Evolutionary conservation across 2,329 filamentous ascomycete species (phyloP), one percentile per base, ranked within the genome.

Genomic region (Elsinoe ampelina): DNA sequence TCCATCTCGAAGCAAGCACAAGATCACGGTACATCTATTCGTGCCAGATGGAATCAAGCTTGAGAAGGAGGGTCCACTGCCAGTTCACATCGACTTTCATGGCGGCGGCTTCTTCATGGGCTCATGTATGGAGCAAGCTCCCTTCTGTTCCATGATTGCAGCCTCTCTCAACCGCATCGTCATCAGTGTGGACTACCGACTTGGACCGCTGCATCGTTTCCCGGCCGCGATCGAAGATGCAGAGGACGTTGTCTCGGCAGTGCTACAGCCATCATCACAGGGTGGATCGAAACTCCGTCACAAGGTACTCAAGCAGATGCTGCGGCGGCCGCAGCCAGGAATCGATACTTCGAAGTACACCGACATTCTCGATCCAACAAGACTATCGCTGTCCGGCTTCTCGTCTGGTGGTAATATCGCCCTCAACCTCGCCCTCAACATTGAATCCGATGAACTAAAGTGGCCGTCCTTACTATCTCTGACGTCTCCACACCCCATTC

Each of bases 381-480:
- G 68, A 4, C 68, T 77, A 3, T 66, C 68, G 17, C 67, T 77
- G 20, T 73, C 72, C 2, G 75, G 75, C 17, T 76, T 76, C 63
- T 74, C 71, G 26, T 71, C 70, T 11, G 75, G 74, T 32, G 74
- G 73, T 17, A 77, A 76, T 58, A 71, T 77, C n/a, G 74, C 74
- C 0, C 63, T 76, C 47, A 74, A 74, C 58, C 69, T 73, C 63
- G 71, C 67, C 13, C 60, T 73, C 2, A 67, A 66, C 20, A 66
- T 71, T 4, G 39, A 60, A 10, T 66, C 67, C 34, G 65, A 63
- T 5, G 61, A 66, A 2, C 54, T 71, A 8, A 65, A 69, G 5
- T 74, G 72, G 72, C 68, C 70, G 1, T 66, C 64, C 13, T 62
- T 69, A 2, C 65, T 74, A 2, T 70, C 71, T 7, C 58, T 63